Base-by-base conservation (phyloP, 2,329 filamentous ascomycete species). In the Alternaria rosae region DNA sequence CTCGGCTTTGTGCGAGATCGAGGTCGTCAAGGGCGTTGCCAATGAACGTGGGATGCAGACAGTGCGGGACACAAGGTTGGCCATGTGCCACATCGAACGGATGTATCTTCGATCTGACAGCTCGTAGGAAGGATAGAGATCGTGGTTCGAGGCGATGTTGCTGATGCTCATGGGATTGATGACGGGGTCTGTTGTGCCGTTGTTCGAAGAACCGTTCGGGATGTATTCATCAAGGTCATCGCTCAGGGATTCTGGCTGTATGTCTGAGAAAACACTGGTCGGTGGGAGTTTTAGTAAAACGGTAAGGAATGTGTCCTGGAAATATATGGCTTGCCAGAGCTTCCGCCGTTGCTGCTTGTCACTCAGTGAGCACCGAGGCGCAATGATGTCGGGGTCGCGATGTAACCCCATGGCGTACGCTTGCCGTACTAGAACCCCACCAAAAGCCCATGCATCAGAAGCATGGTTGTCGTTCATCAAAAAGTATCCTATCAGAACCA, bases 401-500 rank as follows among this genome's bases (percentile, higher is more conserved):
- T 94, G 91, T 12, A 94, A 78, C 0, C 92, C 91, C 89, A 94
- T 91, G 23, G 92, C 92, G 70, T 93, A 94, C 0, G 91, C 88
- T 78, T 94, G 92, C 25, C 91, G 85, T 66, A 92, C 89, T 21
- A 93, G 78, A 25, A 94, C 89, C 6, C 92, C 92, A 0, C 90
- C 90, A 82, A 93, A 94, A 0, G 91, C 89, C 89, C 91, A 94
- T 1, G 91, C 92, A 74, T 94, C 92, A 0, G 90, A 92, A 5
- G 91, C 91, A 70, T 94, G 91, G 70, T 93, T 93, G 77, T 94
- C 91, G 71, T 94, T 94, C 82, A 94, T 93, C 35, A 94, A 83
- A 70, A 94, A 94, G 74, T 94, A 94, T 0, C 89, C 89, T 61
- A 93, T 88, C n/a, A 94, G 80, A 0, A 93, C 89, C 91, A 94